A percentile compares a stretch with the other conserved stretches of the same genome.
phyloP scores from a whole-genome alignment of 1,139 yeast genomes.

The Arxiozyma heterogenica region DNA sequence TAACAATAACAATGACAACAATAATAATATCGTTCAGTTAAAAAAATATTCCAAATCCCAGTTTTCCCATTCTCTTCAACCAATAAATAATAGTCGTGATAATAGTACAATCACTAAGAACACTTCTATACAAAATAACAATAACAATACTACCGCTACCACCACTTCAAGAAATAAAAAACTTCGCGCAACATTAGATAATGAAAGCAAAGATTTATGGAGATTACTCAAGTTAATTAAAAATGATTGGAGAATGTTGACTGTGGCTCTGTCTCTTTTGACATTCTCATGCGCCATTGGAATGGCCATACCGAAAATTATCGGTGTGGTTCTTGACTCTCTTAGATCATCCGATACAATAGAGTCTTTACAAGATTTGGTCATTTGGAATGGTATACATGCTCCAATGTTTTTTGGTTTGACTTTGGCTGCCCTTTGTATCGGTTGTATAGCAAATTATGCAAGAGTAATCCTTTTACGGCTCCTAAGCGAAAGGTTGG shows the following conservation, averaged over 20 bases:
- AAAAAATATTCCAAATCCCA: neutral
- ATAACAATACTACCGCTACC: neutral
- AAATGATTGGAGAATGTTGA: conserved; percentile 43
- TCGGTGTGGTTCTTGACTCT: conserved; percentile 68
- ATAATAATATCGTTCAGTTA: neutral
- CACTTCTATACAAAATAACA: neutral
- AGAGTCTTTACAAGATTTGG: conserved; percentile 19
- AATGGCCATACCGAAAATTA: conserved; percentile 71
- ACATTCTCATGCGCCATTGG: conserved; percentile 51
- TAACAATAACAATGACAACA: neutral
- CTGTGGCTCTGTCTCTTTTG: conserved; percentile 53
- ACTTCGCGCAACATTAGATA: conserved; percentile 9
- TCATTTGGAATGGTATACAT: conserved; percentile 38
- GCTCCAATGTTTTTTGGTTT: conserved; percentile 39
- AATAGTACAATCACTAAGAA: neutral
- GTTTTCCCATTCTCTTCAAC: neutral
- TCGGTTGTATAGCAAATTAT: conserved; percentile 72
- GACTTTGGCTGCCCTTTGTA: conserved; percentile 46
- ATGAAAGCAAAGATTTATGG: conserved; percentile 39
- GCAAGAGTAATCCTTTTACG: conserved; percentile 69
- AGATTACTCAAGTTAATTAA: conserved; percentile 43
- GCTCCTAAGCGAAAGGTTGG: conserved; percentile 75
- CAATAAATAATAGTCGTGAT: neutral
- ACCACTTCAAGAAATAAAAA: conserved; percentile 9
- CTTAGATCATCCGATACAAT: conserved; percentile 35